Percentiles rank a stretch among this genome's conserved stretches.
phyloP scores from a whole-genome alignment of 2,329 filamentous ascomycete genomes.

The Septoria petroselini region DNA sequence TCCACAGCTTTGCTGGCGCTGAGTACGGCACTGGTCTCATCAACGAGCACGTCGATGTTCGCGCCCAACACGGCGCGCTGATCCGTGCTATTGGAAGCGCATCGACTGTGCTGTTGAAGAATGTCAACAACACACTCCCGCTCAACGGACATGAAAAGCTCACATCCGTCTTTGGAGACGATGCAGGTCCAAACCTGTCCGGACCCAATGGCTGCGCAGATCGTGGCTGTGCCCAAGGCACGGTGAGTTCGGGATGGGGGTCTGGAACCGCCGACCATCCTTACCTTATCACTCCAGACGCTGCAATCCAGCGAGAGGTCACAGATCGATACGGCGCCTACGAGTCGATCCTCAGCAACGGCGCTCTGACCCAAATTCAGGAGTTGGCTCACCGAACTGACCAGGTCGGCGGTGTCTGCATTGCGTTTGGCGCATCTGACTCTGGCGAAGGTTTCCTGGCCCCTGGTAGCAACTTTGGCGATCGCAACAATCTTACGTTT shows the following conservation, averaged over 20 bases:
- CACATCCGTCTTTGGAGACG: slow-evolving; percentile 74
- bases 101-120: slow-evolving; percentile 68
- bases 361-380: slow-evolving; percentile 51
- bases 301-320: slow-evolving; percentile 66
- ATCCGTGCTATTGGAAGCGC: slow-evolving; percentile 75
- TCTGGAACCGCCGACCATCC: slow-evolving; percentile 49
- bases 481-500: slow-evolving; percentile 71
- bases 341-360: slow-evolving; percentile 57
- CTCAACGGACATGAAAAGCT: slow-evolving; percentile 64
- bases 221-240: slow-evolving; percentile 60
- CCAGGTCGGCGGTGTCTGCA: slow-evolving; percentile 45
- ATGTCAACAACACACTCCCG: slow-evolving; percentile 54
- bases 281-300: slow-evolving; percentile 46
- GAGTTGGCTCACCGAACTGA: slow-evolving; percentile 55
- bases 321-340: slow-evolving; percentile 62
- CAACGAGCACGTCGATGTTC: slow-evolving; percentile 80
- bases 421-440: slow-evolving; percentile 87
- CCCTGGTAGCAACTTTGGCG: slow-evolving; percentile 78
- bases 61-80: slow-evolving; percentile 64
- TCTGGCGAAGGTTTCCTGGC: slow-evolving; percentile 81
- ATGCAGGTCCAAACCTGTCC: slow-evolving; percentile 68
- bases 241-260: slow-evolving; percentile 65
- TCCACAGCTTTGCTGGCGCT: slow-evolving; percentile 56
- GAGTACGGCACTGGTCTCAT: slow-evolving; percentile 62
- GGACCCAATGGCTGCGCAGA: slow-evolving; percentile 79